These are phyloP conservation scores for Eutypa lata DNA, from an alignment of 2,329 filamentous ascomycete species.

Conservation along the genomic window DNA sequence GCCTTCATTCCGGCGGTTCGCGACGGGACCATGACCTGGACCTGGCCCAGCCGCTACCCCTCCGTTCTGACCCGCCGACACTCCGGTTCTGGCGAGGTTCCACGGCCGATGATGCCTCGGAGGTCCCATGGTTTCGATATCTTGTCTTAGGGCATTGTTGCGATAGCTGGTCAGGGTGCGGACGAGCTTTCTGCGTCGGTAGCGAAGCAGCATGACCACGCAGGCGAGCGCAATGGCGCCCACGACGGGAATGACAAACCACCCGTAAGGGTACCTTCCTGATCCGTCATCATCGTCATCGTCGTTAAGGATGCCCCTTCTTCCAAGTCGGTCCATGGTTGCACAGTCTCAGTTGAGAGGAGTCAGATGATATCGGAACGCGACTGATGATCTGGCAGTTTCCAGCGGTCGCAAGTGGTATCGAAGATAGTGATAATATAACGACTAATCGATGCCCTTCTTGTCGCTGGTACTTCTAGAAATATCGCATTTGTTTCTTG, in stretches of 20 bases:
- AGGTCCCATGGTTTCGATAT: constrained; percentile 19
- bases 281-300: neutral
- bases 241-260: constrained; percentile 26
- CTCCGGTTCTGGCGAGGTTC: neutral
- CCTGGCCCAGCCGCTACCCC: constrained; percentile 7
- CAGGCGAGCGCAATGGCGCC: constrained; percentile 16
- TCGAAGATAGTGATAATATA: no score
- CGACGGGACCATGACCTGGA: constrained; percentile 2
- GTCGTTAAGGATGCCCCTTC: neutral
- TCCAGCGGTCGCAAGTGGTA: no score
- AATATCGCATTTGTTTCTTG: no score
- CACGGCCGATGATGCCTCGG: neutral
- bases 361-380: no score
- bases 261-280: constrained; percentile 16
- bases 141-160: constrained; percentile 15
- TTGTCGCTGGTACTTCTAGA: no score
- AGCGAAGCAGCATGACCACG: constrained; percentile 17
- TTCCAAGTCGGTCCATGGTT: neutral
- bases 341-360: no score
- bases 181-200: constrained; percentile 18
- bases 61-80: constrained; percentile 1
- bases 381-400: no score
- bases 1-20: constrained; percentile 17
- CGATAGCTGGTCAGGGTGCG: constrained; percentile 10
- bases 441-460: no score